Evolutionary conservation across 2,329 filamentous ascomycete species (phyloP).

Genomic region (Ilyonectria destructans): DNA sequence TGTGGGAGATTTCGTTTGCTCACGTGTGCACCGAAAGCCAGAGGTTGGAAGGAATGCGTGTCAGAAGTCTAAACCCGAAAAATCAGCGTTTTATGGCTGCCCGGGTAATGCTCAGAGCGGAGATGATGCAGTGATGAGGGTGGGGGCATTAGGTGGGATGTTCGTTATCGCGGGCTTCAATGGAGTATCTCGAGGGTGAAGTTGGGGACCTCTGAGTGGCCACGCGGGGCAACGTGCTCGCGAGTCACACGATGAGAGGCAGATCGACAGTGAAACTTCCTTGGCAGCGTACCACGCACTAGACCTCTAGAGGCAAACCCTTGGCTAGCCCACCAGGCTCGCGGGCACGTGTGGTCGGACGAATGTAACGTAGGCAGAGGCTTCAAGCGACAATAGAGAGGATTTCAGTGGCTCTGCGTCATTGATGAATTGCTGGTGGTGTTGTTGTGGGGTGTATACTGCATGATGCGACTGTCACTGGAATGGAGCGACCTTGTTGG

Average conservation of each 20-base stretch:
- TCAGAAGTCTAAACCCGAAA: neutral
- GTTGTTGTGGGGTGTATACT: neutral
- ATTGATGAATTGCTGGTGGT: neutral
- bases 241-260: conserved; percentile 17
- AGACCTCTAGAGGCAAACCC: neutral
- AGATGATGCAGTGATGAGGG: neutral
- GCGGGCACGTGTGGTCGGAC: neutral
- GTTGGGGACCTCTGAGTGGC: conserved; percentile 10
- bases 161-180: neutral
- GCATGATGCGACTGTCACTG: neutral
- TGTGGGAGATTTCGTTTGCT: neutral
- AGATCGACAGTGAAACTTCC: conserved; percentile 1
- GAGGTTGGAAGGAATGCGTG: neutral
- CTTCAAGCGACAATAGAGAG: neutral
- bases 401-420: neutral
- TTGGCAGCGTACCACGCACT: neutral
- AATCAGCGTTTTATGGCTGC: neutral
- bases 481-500: no score
- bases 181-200: neutral
- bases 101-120: neutral
- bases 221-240: conserved; percentile 17
- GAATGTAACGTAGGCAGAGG: neutral
- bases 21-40: neutral
- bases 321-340: neutral
- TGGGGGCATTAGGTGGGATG: conserved; percentile 2